Evolutionary conservation across 1,284 basidiomycete species (phyloP).

Genomic region (Cryptococcus sp.): DNA sequence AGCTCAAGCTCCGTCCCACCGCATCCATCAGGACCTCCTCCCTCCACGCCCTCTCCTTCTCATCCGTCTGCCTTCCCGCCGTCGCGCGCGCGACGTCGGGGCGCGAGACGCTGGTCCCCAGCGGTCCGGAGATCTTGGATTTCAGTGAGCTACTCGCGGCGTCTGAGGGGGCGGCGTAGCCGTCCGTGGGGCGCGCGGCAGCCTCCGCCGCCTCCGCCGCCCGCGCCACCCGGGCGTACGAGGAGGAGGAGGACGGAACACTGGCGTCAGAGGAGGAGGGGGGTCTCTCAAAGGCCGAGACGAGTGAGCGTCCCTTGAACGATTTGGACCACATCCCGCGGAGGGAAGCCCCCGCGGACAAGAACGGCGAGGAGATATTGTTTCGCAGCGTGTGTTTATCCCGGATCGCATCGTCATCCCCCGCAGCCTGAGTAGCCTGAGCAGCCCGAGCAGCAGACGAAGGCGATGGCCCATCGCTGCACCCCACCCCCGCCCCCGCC

Average conservation of each 20-base stretch:
- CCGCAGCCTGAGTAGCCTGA: neutral
- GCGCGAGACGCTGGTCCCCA: slow-evolving; percentile 3
- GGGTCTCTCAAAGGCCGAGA: too few species aligned
- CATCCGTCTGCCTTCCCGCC: neutral
- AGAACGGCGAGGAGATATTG: slow-evolving; percentile 16
- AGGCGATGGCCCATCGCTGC: slow-evolving; percentile 2
- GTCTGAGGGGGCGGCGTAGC: too few species aligned
- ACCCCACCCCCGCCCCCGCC: too few species aligned
- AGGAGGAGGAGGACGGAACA: too few species aligned
- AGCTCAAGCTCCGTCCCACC: neutral
- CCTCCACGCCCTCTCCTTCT: slow-evolving; percentile 11
- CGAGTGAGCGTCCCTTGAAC: too few species aligned
- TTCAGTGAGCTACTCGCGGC: slow-evolving; percentile 1
- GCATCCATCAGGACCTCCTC: slow-evolving; percentile 18
- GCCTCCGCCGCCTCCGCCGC: too few species aligned
- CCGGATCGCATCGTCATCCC: too few species aligned
- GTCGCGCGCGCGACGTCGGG: neutral
- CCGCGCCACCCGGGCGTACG: too few species aligned
- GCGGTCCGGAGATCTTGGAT: slow-evolving; percentile 14
- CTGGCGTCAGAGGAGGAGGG: too few species aligned
- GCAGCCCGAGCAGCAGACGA: too few species aligned
- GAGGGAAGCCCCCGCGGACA: slow-evolving; percentile 13
- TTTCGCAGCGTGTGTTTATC: slow-evolving; percentile 5
- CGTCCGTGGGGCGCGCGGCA: too few species aligned
- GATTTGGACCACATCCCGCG: slow-evolving; percentile 9